phyloP scores from a whole-genome alignment of 2,329 filamentous ascomycete genomes.

The Thelonectria olida region DNA sequence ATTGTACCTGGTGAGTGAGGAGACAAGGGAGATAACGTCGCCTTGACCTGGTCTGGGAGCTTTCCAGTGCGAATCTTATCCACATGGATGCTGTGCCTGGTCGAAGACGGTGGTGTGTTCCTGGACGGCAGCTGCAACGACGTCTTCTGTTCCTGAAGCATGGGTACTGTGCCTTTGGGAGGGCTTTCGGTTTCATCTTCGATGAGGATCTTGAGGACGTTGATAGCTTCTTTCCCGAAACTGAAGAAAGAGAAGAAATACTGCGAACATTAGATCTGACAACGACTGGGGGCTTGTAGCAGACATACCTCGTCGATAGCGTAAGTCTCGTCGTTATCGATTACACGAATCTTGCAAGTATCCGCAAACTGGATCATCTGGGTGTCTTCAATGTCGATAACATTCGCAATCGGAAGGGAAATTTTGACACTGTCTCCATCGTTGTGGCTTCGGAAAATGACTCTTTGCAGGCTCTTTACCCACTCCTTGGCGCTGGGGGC shows the following conservation, averaged over 20 bases:
- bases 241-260: slow-evolving; percentile 98
- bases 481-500: slow-evolving; percentile 90
- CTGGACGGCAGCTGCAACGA: slow-evolving; percentile 28
- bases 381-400: slow-evolving; percentile 92
- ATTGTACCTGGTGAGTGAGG: slow-evolving; percentile 50
- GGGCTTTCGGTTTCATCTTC: slow-evolving; percentile 65
- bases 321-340: slow-evolving; percentile 93
- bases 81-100: slow-evolving; percentile 33
- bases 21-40: slow-evolving; percentile 66
- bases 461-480: slow-evolving; percentile 92
- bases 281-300: background rate
- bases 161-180: slow-evolving; percentile 34
- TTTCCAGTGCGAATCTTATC: slow-evolving; percentile 50
- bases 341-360: slow-evolving; percentile 90
- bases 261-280: slow-evolving; percentile 50
- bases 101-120: slow-evolving; percentile 42
- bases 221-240: slow-evolving; percentile 83
- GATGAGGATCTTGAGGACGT: slow-evolving; percentile 77
- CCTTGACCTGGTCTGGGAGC: slow-evolving; percentile 67
- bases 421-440: slow-evolving; percentile 98
- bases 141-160: slow-evolving; percentile 22
- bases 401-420: slow-evolving; percentile 85
- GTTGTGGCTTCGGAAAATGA: slow-evolving; percentile 95
- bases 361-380: slow-evolving; percentile 91
- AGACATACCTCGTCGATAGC: slow-evolving; percentile 85